Base-by-base conservation (phyloP, 139 green algal genomes). In the Zygnema cylindricum region DNA sequence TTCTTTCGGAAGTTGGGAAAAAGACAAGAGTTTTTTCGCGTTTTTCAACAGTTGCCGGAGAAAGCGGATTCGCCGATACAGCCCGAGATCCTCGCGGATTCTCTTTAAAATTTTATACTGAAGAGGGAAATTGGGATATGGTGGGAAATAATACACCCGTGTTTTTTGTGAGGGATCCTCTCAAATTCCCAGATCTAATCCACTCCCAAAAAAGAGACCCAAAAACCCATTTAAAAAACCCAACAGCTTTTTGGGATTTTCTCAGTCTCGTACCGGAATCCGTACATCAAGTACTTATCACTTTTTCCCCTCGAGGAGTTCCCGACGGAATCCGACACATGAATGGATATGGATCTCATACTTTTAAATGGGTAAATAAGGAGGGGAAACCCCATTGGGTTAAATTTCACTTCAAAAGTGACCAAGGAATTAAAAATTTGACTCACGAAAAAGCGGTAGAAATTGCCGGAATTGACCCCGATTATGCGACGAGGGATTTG, bases 111-210 rank as follows among this genome's bases (percentile, higher is more conserved):
- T 91, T 91, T 78, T 91, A 91, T 42, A 91, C 86, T 76, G 84
- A 87, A 49, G 79, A 91, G 23, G 86, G 86, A 78, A 91, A 91
- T 79, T 91, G 79, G 81, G 86, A 91, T 79, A 86, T 91, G 81
- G 86, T 91, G 33, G 86, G 81, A 7, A 91, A 91, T 30, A 91
- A 91, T 79, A 90, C 55, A 16, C 86, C 86, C 2, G 83, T 91
- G 21, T 91, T 91, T 57, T 91, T 91, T 32, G 87, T 91, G 16
- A 41, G 86, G 7, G 86, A 91, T 69, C 3, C 55, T 30, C 79
- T 90, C 33, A 91, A 91, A 79, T 91, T 91, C 43, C 81, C 86
- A 1, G 86, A 91, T 42, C 35, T 91, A 7, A 84, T 91, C 83
- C 86, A 89, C 86, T 16, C 86, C 1, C 83, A 69, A 21, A 91